These are phyloP conservation scores for Plenodomus lindquistii DNA, from an alignment of 2,329 filamentous ascomycete genomes.

Conservation along the genomic window DNA sequence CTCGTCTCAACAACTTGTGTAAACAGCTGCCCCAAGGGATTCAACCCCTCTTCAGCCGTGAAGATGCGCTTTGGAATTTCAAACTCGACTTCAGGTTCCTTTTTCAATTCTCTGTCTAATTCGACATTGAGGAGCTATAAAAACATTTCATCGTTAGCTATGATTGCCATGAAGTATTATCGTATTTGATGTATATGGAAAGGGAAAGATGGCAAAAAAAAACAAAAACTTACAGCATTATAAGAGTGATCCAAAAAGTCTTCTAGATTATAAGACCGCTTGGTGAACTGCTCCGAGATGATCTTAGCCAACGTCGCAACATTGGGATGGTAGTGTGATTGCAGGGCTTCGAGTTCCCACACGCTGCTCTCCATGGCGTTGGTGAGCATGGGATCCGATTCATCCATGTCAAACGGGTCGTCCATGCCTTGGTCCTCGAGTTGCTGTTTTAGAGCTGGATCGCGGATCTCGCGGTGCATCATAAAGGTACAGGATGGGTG, in stretches of 20 bases:
- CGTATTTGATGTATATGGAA: not conserved
- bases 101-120: conserved; percentile 80
- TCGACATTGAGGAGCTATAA: conserved; percentile 81
- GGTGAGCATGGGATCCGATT: conserved; percentile 83
- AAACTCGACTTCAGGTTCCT: conserved; percentile 85
- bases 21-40: conserved; percentile 37
- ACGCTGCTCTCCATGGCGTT: conserved; percentile 87
- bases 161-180: not conserved
- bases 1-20: conserved; percentile 33
- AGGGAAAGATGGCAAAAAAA: not conserved
- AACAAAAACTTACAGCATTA: conserved; percentile 65
- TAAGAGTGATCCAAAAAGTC: conserved; percentile 98
- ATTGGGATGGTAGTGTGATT: conserved; percentile 95
- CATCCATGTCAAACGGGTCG: conserved; percentile 77
- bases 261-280: conserved; percentile 91
- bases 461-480: conserved; percentile 77
- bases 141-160: conserved; percentile 8
- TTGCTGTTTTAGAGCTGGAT: conserved; percentile 59
- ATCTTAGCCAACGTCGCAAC: conserved; percentile 93
- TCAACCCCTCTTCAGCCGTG: conserved; percentile 43
- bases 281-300: conserved; percentile 95
- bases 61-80: conserved; percentile 90
- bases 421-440: conserved; percentile 65
- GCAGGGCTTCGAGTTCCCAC: conserved; percentile 91
- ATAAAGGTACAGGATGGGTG: conserved; percentile 95